phyloP scores from a whole-genome alignment of 805 yeast species.

The Maudiozyma saulgeensis region DNA sequence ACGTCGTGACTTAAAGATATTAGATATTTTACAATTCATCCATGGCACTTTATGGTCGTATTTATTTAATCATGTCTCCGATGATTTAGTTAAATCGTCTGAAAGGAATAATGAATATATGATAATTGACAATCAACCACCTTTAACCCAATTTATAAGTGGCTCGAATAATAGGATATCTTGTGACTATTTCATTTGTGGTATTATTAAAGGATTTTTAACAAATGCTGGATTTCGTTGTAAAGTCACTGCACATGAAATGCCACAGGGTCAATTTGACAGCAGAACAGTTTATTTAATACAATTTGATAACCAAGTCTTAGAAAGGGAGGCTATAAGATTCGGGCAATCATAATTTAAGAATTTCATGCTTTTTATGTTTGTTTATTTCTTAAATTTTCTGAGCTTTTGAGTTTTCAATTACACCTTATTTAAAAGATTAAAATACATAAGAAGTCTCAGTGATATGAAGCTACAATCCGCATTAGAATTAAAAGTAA shows the following conservation, averaged over 20 bases:
- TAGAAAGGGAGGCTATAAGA: conserved; percentile 44
- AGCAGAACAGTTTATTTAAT: conserved; percentile 66
- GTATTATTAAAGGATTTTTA: conserved; percentile 76
- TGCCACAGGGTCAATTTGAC: conserved; percentile 48
- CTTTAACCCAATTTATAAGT: conserved; percentile 56
- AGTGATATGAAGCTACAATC: too few species aligned
- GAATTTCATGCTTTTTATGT: neutral
- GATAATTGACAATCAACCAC: conserved; percentile 71
- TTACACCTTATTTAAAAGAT: too few species aligned
- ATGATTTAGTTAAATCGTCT: conserved; percentile 66
- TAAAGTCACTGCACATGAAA: conserved; percentile 69
- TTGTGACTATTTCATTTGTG: conserved; percentile 80
- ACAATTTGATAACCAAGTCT: conserved; percentile 52
- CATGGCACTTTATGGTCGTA: conserved; percentile 67
- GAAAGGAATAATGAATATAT: conserved; percentile 59
- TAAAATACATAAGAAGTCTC: too few species aligned
- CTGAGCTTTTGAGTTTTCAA: too few species aligned
- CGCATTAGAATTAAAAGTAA: too few species aligned
- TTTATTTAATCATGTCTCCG: conserved; percentile 66
- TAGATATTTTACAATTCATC: conserved; percentile 64
- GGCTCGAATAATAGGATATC: conserved; percentile 59
- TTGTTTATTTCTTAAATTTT: too few species aligned
- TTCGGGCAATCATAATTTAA: conserved; percentile 10
- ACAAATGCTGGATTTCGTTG: conserved; percentile 64
- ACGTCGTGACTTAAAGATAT: conserved; percentile 50